Percentiles rank a stretch among this genome's conserved stretches.
These are phyloP conservation scores for Toxicodendron radicans DNA, from an alignment of 345 rosid genomes.

Conservation along the genomic window DNA sequence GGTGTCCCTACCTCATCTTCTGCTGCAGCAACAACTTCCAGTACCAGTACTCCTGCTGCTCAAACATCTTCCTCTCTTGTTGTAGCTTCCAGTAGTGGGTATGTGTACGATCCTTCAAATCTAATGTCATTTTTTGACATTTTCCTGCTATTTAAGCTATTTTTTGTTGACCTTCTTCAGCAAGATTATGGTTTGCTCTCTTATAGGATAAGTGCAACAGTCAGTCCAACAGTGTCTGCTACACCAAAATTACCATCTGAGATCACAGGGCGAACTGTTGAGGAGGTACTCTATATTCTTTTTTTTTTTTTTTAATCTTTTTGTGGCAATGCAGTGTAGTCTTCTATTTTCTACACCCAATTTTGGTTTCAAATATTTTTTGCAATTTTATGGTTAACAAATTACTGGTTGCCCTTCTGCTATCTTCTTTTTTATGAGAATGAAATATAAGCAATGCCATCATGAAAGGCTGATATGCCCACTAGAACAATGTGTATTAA, in stretches of 20 bases:
- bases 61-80: constrained; percentile 58
- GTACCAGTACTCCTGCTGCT: constrained; percentile 39
- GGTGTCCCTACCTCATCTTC: constrained; percentile 60
- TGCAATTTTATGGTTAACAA: neutral
- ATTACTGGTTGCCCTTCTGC: neutral
- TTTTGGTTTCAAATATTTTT: neutral
- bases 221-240: constrained; percentile 44
- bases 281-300: constrained; percentile 60
- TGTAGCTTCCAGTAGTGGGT: constrained; percentile 80
- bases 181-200: neutral
- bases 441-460: neutral
- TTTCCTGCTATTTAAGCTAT: neutral
- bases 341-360: neutral
- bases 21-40: constrained; percentile 44
- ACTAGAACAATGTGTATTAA: neutral
- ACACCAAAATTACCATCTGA: constrained; percentile 84
- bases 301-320: neutral
- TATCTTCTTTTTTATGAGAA: neutral
- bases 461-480: neutral
- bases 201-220: constrained; percentile 55
- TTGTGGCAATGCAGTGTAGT: neutral
- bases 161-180: neutral
- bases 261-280: constrained; percentile 87
- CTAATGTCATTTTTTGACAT: neutral
- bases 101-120: constrained; percentile 42